These are phyloP conservation scores for Rhodotorula babjevae DNA, from an alignment of 768 basidiomycete genomes.

Conservation along the genomic window DNA sequence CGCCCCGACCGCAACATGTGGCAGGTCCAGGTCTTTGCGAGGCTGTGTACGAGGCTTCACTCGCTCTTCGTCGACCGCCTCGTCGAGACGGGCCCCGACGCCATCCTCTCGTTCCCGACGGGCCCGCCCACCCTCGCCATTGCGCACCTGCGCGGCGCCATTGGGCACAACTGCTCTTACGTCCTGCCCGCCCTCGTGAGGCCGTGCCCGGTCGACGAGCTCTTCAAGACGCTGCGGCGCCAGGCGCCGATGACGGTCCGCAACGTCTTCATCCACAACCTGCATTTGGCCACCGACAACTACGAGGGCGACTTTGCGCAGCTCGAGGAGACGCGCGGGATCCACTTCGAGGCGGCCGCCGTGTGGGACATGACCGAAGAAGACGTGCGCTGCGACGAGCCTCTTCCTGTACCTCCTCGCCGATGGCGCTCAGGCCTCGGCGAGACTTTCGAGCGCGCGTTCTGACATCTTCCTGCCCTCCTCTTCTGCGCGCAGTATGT, in stretches of 20 bases:
- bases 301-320: not conserved
- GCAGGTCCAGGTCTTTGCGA: not conserved
- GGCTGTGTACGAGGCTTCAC: not conserved
- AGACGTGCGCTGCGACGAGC: not conserved
- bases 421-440: no score
- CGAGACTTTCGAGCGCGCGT: no score
- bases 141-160: not conserved
- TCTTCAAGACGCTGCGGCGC: not conserved
- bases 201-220: not conserved
- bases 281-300: not conserved
- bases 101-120: not conserved
- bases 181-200: not conserved
- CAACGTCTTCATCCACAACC: not conserved
- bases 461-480: no score
- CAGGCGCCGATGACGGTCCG: not conserved
- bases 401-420: no score
- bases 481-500: no score
- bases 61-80: not conserved
- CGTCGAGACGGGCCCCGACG: not conserved
- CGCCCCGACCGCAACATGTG: not conserved
- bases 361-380: not conserved
- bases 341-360: not conserved
- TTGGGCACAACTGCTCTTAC: not conserved
- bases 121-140: not conserved
- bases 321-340: not conserved